A percentile compares a stretch with the other conserved stretches of the same genome.
These are phyloP conservation scores for Omphalotus olearius DNA, from an alignment of 1,284 basidiomycete species.

Conservation along the genomic window DNA sequence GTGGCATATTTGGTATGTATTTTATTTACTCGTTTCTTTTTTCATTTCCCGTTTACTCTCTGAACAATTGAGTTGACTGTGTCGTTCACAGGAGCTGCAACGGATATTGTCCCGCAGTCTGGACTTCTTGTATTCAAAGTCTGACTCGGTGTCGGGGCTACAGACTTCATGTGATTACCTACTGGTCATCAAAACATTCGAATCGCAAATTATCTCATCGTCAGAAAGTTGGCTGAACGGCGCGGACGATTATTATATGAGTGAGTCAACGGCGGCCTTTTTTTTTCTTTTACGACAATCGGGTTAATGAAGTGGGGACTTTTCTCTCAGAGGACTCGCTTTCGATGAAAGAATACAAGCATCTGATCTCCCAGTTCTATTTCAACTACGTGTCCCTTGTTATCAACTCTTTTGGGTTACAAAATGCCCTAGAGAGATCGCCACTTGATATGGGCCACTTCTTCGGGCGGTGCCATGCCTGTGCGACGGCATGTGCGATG, in stretches of 20 bases:
- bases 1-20: constrained; percentile 66
- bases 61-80: constrained; percentile 2
- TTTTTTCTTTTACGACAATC: background rate
- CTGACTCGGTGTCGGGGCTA: constrained; percentile 77
- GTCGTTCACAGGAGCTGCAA: constrained; percentile 65
- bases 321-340: constrained; percentile 26
- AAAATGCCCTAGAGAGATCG: constrained; percentile 83
- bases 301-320: background rate
- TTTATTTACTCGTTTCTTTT: constrained; percentile 8
- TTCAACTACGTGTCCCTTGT: constrained; percentile 84
- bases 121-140: constrained; percentile 87
- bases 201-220: constrained; percentile 75
- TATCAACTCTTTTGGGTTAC: constrained; percentile 92
- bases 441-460: constrained; percentile 81
- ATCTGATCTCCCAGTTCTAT: constrained; percentile 67
- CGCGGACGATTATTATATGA: constrained; percentile 19
- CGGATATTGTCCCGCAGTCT: constrained; percentile 85
- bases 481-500: constrained; percentile 67
- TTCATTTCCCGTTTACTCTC: background rate
- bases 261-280: background rate
- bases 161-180: constrained; percentile 88
- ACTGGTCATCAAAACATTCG: constrained; percentile 78
- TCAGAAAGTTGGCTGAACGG: constrained; percentile 52
- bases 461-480: constrained; percentile 78
- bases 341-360: constrained; percentile 39